Evolutionary conservation across 208 protist genomes (phyloP).

Genomic region (Crithidia acanthocephali): DNA sequence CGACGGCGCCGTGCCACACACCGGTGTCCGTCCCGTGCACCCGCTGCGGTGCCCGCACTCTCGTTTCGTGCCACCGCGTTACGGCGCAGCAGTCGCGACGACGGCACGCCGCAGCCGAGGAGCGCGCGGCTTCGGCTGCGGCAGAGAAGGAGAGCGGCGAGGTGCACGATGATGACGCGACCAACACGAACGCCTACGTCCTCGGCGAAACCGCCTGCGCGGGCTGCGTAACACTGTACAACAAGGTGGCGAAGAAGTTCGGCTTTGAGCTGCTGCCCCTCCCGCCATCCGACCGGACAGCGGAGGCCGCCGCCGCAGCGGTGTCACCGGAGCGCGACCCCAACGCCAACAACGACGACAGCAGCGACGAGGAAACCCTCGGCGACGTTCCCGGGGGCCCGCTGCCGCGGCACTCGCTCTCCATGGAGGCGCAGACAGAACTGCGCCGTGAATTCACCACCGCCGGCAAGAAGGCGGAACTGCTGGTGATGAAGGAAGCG

Average conservation of each 20-base stretch:
- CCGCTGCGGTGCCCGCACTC: conserved; percentile 65
- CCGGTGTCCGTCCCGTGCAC: conserved; percentile 64
- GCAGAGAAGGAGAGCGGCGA: not conserved
- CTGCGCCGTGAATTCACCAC: conserved; percentile 54
- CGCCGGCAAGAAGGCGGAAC: conserved; percentile 54
- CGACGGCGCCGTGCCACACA: conserved; percentile 49
- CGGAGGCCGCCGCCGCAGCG: not conserved
- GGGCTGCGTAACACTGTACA: conserved; percentile 81
- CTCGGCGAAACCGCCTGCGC: conserved; percentile 63
- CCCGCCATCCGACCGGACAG: conserved; percentile 22
- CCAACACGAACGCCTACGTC: conserved; percentile 26
- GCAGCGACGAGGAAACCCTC: conserved; percentile 28
- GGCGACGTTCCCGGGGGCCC: conserved; percentile 18
- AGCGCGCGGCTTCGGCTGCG: not conserved
- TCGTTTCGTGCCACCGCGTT: conserved; percentile 58
- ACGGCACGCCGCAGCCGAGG: conserved; percentile 17
- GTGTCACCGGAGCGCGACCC: too few species aligned
- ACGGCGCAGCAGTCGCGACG: conserved; percentile 37
- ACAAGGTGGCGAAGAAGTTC: conserved; percentile 70
- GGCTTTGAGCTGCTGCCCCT: conserved; percentile 44
- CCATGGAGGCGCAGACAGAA: conserved; percentile 52
- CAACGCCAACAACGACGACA: too few species aligned
- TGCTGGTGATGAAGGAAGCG: conserved; percentile 80
- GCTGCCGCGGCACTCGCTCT: conserved; percentile 57
- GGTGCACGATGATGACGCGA: conserved; percentile 15